phyloP scores from a whole-genome alignment of 257 asterid species.

The Nicotiana paniculata region DNA sequence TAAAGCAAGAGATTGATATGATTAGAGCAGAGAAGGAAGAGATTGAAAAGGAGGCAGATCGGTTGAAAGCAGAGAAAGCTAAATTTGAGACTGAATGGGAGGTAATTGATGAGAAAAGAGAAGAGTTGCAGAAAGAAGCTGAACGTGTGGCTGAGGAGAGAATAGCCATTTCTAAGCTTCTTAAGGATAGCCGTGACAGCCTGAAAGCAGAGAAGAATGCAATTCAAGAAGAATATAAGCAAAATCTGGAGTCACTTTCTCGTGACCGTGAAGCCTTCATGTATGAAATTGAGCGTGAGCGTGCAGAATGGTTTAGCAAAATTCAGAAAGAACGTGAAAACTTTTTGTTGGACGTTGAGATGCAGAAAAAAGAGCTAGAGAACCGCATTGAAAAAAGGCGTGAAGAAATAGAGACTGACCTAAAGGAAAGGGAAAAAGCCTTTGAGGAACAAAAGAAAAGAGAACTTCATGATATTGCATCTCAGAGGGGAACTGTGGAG shows the following conservation, averaged over 20 bases:
- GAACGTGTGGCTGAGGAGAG: slow-evolving; percentile 77
- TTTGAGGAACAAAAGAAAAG: slow-evolving; percentile 68
- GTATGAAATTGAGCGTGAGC: slow-evolving; percentile 65
- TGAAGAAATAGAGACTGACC: slow-evolving; percentile 76
- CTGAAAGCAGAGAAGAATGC: slow-evolving; percentile 67
- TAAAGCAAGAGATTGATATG: slow-evolving; percentile 86
- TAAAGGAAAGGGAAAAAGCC: slow-evolving; percentile 57
- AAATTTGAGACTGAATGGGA: slow-evolving; percentile 96
- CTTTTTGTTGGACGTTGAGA: slow-evolving; percentile 60
- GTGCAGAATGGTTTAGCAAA: slow-evolving; percentile 67
- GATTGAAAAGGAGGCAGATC: slow-evolving; percentile 71
- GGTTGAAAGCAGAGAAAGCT: slow-evolving; percentile 67
- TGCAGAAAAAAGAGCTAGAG: slow-evolving; percentile 76
- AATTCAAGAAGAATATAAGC: slow-evolving; percentile 58
- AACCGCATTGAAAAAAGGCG: slow-evolving; percentile 57
- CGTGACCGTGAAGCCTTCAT: slow-evolving; percentile 68
- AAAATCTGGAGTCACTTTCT: slow-evolving; percentile 65
- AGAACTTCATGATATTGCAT: slow-evolving; percentile 53
- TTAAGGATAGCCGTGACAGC: slow-evolving; percentile 70
- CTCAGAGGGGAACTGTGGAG: slow-evolving; percentile 47
- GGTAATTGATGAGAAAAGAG: slow-evolving; percentile 83
- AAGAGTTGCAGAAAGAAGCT: slow-evolving; percentile 64
- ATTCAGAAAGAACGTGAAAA: slow-evolving; percentile 75
- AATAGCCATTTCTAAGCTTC: slow-evolving; percentile 48
- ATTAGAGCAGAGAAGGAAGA: slow-evolving; percentile 69